Evolutionary conservation across 2,329 filamentous ascomycete genomes (phyloP).

Genomic region (Cryphonectria naterciae): DNA sequence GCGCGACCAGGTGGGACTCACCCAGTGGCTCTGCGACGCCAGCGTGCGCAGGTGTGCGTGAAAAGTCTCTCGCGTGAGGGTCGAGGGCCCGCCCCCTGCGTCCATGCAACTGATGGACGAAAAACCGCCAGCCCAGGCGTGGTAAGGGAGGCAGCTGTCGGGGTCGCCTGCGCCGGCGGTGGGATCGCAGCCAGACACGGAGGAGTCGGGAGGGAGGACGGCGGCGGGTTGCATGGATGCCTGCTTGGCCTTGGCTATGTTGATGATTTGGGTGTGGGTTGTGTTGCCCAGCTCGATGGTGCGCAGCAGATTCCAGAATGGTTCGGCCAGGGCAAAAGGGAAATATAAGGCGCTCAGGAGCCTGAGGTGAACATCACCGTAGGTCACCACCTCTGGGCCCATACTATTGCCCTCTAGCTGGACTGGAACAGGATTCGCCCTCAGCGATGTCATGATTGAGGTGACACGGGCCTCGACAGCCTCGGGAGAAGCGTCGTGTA

Average conservation of each 20-base stretch:
- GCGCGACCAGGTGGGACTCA: conserved; percentile 12
- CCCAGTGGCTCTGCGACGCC: conserved; percentile 6
- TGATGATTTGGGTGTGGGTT: neutral
- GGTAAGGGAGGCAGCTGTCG: conserved; percentile 9
- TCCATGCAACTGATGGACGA: conserved; percentile 11
- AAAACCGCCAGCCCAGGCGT: conserved; percentile 8
- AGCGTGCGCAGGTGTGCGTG: neutral
- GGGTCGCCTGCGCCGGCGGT: conserved; percentile 7
- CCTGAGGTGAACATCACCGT: conserved; percentile 5
- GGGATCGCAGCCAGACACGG: neutral
- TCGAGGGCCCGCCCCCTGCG: conserved; percentile 5
- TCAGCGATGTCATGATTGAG: conserved; percentile 22
- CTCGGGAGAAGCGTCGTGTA: conserved; percentile 14
- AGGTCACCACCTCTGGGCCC: conserved; percentile 8
- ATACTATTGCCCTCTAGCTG: neutral
- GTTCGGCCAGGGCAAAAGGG: conserved; percentile 10
- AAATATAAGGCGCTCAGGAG: conserved; percentile 12
- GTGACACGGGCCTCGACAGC: conserved; percentile 17
- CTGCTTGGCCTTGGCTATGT: conserved; percentile 6
- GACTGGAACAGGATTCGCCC: conserved; percentile 38
- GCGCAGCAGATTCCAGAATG: conserved; percentile 1
- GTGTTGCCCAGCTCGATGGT: conserved; percentile 5
- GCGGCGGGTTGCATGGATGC: conserved; percentile 5
- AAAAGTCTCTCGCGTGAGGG: conserved; percentile 7
- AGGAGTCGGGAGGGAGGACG: neutral